Evolutionary conservation across 352 stramenopile genomes (phyloP).

Genomic region (Pythium brassicae): DNA sequence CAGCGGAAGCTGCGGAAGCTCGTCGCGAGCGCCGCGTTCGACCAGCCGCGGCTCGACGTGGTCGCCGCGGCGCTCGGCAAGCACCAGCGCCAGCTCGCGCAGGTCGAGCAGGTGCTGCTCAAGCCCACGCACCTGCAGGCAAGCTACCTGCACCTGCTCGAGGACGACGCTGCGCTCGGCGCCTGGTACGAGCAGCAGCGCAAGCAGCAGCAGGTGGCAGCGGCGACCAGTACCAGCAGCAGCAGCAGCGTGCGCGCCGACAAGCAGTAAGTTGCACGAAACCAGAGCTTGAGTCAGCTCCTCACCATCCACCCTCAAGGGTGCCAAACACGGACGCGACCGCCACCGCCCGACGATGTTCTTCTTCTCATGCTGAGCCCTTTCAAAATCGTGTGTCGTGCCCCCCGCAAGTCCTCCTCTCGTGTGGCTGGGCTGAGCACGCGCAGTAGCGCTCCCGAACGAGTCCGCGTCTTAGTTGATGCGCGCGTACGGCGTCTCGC

Average conservation of each 20-base stretch:
- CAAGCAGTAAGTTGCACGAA: not conserved
- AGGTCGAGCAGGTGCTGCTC: conserved; percentile 54
- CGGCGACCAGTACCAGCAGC: not conserved
- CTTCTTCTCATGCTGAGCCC: too few relatives aligned
- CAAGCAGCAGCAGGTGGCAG: not conserved
- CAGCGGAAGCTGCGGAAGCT: conserved; percentile 56
- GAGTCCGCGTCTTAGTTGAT: too few relatives aligned
- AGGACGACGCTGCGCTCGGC: conserved; percentile 10
- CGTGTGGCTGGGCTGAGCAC: too few relatives aligned
- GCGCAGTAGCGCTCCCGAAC: too few relatives aligned
- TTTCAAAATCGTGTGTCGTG: too few relatives aligned
- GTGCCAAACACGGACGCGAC: too few relatives aligned
- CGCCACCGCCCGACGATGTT: too few relatives aligned
- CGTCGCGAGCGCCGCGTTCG: conserved; percentile 50
- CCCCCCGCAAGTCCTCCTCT: too few relatives aligned
- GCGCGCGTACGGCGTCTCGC: conserved; percentile 7
- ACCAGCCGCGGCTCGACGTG: conserved; percentile 38
- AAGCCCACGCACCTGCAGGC: conserved; percentile 64
- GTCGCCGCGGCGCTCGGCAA: conserved; percentile 34
- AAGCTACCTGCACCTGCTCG: conserved; percentile 63
- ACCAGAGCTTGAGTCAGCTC: too few relatives aligned
- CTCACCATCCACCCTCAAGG: too few relatives aligned
- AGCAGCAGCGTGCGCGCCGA: not conserved
- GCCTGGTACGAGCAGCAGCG: conserved; percentile 5
- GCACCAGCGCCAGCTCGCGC: conserved; percentile 34